Evolutionary conservation across 2,329 filamentous ascomycete genomes (phyloP).

Genomic region (Colletotrichum eremochloae): DNA sequence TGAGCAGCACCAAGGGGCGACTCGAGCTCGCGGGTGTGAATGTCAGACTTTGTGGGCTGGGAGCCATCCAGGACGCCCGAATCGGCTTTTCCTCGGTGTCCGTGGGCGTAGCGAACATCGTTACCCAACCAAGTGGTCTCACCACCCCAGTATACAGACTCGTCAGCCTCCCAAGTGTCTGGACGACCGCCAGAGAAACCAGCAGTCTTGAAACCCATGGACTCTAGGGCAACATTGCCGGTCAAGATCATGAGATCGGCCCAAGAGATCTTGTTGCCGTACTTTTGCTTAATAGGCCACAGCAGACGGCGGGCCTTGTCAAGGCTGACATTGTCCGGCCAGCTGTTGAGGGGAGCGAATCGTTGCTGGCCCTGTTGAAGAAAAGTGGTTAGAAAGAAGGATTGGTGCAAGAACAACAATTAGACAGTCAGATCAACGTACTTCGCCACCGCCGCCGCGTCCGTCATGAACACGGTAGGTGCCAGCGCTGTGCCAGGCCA

Average conservation of each 20-base stretch:
- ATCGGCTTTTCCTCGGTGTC: constrained; percentile 52
- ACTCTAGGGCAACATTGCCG: constrained; percentile 82
- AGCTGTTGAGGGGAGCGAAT: constrained; percentile 84
- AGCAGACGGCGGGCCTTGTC: constrained; percentile 86
- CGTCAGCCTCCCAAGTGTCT: constrained; percentile 81
- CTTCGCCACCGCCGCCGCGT: constrained; percentile 77
- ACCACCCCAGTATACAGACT: constrained; percentile 82
- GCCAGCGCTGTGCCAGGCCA: constrained; percentile 85
- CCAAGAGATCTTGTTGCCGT: constrained; percentile 86
- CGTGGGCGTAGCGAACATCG: constrained; percentile 73
- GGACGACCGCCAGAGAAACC: constrained; percentile 80
- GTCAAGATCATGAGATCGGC: constrained; percentile 78
- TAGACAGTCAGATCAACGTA: constrained; percentile 20
- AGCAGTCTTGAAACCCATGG: constrained; percentile 80
- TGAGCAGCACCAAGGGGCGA: constrained; percentile 76
- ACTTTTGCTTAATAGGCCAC: constrained; percentile 85
- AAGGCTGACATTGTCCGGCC: constrained; percentile 83
- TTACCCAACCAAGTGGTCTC: constrained; percentile 83
- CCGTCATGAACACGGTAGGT: constrained; percentile 83
- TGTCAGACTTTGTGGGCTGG: constrained; percentile 58
- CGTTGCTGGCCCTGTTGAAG: constrained; percentile 74
- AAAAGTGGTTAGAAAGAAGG: not conserved
- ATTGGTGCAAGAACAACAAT: not conserved
- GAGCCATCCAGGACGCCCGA: constrained; percentile 50
- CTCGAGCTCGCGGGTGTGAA: constrained; percentile 74